Evolutionary conservation across 192 early-diverging fungal species (phyloP).

Genomic region (Coemansia sp.): DNA sequence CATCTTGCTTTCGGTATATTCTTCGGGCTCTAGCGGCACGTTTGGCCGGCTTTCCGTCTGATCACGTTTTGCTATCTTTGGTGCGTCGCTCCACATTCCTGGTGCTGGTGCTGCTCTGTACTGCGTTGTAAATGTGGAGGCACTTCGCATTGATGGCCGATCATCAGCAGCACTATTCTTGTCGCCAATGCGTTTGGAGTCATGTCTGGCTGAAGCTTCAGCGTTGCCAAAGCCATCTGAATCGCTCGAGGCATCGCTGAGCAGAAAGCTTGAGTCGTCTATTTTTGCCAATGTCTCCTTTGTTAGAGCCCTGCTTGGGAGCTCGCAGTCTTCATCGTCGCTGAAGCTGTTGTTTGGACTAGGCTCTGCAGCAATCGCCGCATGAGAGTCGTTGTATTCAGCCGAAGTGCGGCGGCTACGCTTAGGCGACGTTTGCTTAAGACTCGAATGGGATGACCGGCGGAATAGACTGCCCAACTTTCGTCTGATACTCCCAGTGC

Average conservation of each 20-base stretch:
- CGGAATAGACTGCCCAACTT: conserved; percentile 21
- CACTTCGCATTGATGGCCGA: conserved; percentile 8
- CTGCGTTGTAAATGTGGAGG: conserved; percentile 34
- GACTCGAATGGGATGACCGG: conserved; percentile 5
- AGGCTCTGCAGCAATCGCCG: not conserved
- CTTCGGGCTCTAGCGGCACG: conserved; percentile 50
- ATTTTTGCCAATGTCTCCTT: conserved; percentile 1
- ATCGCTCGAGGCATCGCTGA: conserved; percentile 8
- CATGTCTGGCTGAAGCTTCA: not conserved
- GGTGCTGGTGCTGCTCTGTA: conserved; percentile 35
- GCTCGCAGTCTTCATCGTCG: not conserved
- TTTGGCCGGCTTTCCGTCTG: conserved; percentile 17
- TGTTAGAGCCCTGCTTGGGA: not conserved
- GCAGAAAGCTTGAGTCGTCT: conserved; percentile 14
- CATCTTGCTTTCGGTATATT: conserved; percentile 21
- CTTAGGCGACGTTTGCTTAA: not conserved
- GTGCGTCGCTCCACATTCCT: conserved; percentile 26
- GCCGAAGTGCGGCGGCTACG: not conserved
- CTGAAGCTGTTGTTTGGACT: not conserved
- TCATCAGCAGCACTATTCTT: not conserved
- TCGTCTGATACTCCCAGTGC: conserved; percentile 11
- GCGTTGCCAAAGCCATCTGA: not conserved
- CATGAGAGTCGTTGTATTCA: not conserved
- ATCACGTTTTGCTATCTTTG: not conserved
- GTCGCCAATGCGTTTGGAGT: not conserved